phyloP scores from a whole-genome alignment of 2,329 filamentous ascomycete species.

The Colletotrichum sp. region DNA sequence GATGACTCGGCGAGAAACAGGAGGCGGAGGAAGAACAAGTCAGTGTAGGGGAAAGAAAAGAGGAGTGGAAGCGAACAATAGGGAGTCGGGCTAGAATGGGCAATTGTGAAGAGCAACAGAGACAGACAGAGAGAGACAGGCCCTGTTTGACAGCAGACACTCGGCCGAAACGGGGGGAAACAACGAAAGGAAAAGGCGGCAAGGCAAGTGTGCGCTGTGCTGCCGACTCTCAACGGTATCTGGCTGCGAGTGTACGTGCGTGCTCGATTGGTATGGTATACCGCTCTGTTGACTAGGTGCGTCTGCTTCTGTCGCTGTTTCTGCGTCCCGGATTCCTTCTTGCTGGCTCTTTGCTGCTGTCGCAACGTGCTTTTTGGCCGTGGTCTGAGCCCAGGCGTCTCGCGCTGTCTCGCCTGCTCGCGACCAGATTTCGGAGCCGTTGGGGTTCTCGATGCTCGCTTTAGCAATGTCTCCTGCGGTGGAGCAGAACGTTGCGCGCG shows the following conservation, averaged over 20 bases:
- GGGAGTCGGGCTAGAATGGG: conserved; percentile 21
- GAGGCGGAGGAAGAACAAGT: conserved; percentile 9
- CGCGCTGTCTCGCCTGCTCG: conserved; percentile 3
- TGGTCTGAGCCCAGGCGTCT: conserved; percentile 8
- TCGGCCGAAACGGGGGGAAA: conserved; percentile 16
- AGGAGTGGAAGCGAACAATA: conserved; percentile 14
- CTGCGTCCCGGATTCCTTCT: not conserved
- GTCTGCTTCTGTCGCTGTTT: conserved; percentile 10
- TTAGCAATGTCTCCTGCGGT: conserved; percentile 19
- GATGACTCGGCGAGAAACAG: conserved; percentile 18
- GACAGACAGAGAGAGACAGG: conserved; percentile 8
- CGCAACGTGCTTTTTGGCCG: conserved; percentile 8
- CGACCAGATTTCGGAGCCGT: not conserved
- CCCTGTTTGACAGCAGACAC: conserved; percentile 13
- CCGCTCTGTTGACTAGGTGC: conserved; percentile 4
- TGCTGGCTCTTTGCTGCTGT: not conserved
- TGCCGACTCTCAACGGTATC: not conserved
- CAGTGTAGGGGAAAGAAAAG: conserved; percentile 7
- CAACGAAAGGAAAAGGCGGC: conserved; percentile 20
- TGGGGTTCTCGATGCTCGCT: conserved; percentile 6
- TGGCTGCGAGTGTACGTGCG: not conserved
- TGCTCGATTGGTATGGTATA: conserved; percentile 3
- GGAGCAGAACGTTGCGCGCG: conserved; percentile 19
- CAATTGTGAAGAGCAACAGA: conserved; percentile 16
- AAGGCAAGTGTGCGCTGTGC: conserved; percentile 2